Conservation (phyloP, 306 rosid genomes). For the Trichosanthes truncata region DNA sequence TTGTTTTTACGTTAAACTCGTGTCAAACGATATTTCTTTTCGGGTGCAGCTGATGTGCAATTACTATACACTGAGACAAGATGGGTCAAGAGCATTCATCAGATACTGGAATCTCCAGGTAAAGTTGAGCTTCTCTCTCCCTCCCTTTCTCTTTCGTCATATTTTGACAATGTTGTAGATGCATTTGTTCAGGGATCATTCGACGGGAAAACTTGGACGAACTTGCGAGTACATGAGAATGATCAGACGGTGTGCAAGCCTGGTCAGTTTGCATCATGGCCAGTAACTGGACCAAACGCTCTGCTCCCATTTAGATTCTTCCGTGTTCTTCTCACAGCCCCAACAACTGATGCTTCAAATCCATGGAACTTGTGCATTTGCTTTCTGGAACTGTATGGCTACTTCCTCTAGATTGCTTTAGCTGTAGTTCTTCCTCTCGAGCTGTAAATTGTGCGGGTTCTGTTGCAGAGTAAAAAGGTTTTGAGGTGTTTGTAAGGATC, state of each 20-base stretch:
- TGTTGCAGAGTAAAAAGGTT: neutral
- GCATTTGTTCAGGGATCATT: conserved; percentile 48
- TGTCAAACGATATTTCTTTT: neutral
- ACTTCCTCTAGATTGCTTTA: conserved; percentile 35
- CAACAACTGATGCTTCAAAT: conserved; percentile 57
- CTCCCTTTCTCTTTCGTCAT: neutral
- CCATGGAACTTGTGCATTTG: conserved; percentile 74
- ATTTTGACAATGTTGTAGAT: neutral
- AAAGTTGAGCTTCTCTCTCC: neutral
- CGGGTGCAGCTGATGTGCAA: conserved; percentile 80
- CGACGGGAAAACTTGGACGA: conserved; percentile 81
- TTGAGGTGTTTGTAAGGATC: neutral
- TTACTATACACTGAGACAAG: conserved; percentile 80
- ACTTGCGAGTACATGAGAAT: conserved; percentile 66
- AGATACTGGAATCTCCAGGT: conserved; percentile 91
- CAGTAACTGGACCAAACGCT: conserved; percentile 58
- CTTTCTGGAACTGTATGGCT: conserved; percentile 77
- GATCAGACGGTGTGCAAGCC: conserved; percentile 69
- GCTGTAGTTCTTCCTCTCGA: neutral
- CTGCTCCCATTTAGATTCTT: conserved; percentile 70
- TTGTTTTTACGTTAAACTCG: neutral
- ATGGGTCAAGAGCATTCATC: conserved; percentile 75
- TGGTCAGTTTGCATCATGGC: conserved; percentile 92
- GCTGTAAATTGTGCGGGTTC: neutral
- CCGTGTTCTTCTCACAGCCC: conserved; percentile 52